phyloP scores from a whole-genome alignment of 345 rosid genomes.

The Arabis alpina region DNA sequence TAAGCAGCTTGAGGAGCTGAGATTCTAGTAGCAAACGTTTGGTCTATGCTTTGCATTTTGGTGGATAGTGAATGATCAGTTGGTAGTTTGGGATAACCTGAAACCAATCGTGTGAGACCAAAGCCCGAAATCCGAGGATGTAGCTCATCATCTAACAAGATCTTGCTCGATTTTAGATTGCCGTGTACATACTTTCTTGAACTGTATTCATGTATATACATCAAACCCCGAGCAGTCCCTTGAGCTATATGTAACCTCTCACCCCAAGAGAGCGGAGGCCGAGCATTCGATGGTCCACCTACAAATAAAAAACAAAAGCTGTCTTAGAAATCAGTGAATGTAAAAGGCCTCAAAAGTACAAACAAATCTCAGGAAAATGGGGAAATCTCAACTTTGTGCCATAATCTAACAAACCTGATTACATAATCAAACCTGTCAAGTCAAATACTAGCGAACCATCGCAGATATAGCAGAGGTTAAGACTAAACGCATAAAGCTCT shows the following conservation, averaged over 20 bases:
- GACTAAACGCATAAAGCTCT: background rate
- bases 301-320: conserved; percentile 14
- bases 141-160: conserved; percentile 78
- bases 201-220: conserved; percentile 75
- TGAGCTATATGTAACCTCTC: conserved; percentile 79
- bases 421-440: conserved; percentile 9
- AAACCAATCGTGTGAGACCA: conserved; percentile 75
- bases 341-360: too few species aligned
- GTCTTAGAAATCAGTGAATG: conserved; percentile 22
- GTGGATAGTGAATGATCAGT: conserved; percentile 31
- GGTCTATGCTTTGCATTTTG: conserved; percentile 45
- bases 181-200: conserved; percentile 78
- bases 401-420: background rate
- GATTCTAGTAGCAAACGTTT: conserved; percentile 62
- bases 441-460: too few species aligned
- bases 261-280: conserved; percentile 65
- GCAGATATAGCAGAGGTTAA: background rate
- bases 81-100: conserved; percentile 60
- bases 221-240: conserved; percentile 84
- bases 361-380: too few species aligned
- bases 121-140: conserved; percentile 79
- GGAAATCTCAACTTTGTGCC: too few species aligned
- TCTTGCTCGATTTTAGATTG: conserved; percentile 76
- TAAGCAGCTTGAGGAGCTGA: conserved; percentile 64
- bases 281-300: conserved; percentile 56